Conservation (phyloP, 345 rosid genomes). For the Rhodamnia rubescens region DNA sequence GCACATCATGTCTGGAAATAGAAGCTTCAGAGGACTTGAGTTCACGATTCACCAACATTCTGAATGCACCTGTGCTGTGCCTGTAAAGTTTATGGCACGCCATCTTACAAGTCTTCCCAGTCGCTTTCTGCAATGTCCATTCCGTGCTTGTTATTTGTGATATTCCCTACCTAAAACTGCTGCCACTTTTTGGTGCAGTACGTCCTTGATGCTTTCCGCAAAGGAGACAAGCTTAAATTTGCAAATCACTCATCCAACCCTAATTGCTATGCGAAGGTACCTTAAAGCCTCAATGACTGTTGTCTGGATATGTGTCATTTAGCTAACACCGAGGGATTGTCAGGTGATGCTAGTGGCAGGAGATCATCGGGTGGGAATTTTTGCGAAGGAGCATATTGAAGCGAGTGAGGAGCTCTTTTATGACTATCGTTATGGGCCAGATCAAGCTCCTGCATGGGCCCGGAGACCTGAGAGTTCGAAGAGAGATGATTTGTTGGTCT, state of each 20-base stretch:
- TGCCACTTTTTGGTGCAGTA: conserved; percentile 34
- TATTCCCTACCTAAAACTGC: conserved; percentile 1
- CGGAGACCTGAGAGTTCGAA: conserved; percentile 85
- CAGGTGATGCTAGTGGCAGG: conserved; percentile 99
- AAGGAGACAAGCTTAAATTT: conserved; percentile 96
- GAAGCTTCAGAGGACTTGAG: background rate
- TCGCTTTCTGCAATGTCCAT: background rate
- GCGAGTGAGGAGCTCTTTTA: conserved; percentile 95
- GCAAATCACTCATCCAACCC: conserved; percentile 96
- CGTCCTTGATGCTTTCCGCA: conserved; percentile 92
- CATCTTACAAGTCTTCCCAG: background rate
- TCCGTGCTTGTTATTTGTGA: background rate
- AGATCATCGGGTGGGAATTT: conserved; percentile 94
- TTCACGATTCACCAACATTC: background rate
- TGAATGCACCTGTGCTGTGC: background rate
- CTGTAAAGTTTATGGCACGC: background rate
- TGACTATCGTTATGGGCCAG: conserved; percentile 93
- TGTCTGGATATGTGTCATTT: conserved; percentile 1
- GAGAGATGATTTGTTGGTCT: conserved; percentile 56
- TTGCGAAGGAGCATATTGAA: conserved; percentile 87
- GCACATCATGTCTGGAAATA: background rate
- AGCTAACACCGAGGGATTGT: background rate
- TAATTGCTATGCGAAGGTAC: conserved; percentile 95
- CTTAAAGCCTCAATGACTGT: background rate
- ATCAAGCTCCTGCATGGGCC: conserved; percentile 98